phyloP scores from a whole-genome alignment of 2,329 filamentous ascomycete species.

The Cyanodermella asteris region DNA sequence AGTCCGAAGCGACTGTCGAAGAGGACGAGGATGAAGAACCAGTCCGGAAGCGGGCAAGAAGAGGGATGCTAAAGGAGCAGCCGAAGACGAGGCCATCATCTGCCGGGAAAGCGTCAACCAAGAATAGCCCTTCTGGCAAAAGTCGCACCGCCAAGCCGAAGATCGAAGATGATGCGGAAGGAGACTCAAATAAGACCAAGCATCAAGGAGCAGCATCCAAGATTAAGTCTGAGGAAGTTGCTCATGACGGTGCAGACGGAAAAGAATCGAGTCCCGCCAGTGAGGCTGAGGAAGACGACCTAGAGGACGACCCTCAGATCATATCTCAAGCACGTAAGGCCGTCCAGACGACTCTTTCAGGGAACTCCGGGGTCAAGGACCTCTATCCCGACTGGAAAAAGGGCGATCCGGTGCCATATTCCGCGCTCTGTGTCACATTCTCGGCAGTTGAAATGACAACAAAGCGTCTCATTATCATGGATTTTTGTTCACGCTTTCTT shows the following conservation, averaged over 20 bases:
- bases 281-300: constrained; percentile 29
- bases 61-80: constrained; percentile 3
- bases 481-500: constrained; percentile 75
- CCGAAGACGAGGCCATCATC: constrained; percentile 1
- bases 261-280: constrained; percentile 18
- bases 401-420: constrained; percentile 77
- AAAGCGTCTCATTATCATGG: constrained; percentile 70
- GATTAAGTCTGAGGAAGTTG: constrained; percentile 25
- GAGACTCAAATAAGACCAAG: constrained; percentile 11
- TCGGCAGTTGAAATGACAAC: constrained; percentile 87
- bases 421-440: constrained; percentile 82
- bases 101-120: background rate
- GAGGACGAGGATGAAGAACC: constrained; percentile 35
- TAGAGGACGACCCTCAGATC: constrained; percentile 44
- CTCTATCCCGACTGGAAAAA: constrained; percentile 90
- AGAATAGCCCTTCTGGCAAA: constrained; percentile 1
- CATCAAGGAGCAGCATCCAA: constrained; percentile 12
- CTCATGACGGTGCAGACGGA: constrained; percentile 11
- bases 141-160: background rate
- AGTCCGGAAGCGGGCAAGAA: constrained; percentile 33
- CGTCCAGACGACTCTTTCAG: constrained; percentile 55
- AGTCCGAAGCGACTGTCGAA: constrained; percentile 11
- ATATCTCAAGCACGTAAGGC: constrained; percentile 59
- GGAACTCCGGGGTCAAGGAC: constrained; percentile 46
- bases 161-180: constrained; percentile 12